A percentile compares a stretch with the other conserved stretches of the same genome.
Evolutionary conservation across 2,329 filamentous ascomycete genomes (phyloP).

Genomic region (Ceratocystis variospora): DNA sequence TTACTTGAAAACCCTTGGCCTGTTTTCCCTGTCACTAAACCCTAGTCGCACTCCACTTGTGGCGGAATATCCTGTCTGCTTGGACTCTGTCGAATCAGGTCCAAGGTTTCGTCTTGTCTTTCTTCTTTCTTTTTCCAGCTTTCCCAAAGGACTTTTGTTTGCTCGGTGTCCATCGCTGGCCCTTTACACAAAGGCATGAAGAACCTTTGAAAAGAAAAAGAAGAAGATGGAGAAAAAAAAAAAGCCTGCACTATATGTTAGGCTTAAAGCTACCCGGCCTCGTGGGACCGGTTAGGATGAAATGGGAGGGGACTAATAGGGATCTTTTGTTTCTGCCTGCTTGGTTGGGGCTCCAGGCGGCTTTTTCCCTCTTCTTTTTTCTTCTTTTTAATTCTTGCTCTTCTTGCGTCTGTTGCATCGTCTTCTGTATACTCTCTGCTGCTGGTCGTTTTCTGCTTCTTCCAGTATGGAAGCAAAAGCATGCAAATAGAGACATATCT

Average conservation of each 20-base stretch:
- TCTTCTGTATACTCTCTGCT: too few relatives aligned
- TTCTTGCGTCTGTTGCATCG: not conserved
- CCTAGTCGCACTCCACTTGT: too few relatives aligned
- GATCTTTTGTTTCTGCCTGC: not conserved
- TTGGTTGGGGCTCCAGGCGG: not conserved
- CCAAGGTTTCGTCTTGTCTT: not conserved
- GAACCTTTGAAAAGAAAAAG: not conserved
- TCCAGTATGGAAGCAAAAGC: not conserved
- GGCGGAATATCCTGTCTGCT: too few relatives aligned
- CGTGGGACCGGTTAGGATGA: not conserved
- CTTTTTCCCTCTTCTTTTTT: not conserved
- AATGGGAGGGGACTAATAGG: not conserved
- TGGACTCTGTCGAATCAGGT: not conserved
- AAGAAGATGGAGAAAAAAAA: not conserved
- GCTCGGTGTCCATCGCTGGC: not conserved
- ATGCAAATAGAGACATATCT: too few relatives aligned
- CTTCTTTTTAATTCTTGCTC: not conserved
- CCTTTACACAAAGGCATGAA: not conserved
- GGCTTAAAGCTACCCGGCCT: not conserved
- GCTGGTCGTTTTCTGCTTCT: not conserved
- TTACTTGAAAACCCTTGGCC: too few relatives aligned
- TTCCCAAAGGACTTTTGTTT: slow-evolving; percentile 1
- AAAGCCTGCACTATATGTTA: not conserved
- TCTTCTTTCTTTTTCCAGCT: not conserved
- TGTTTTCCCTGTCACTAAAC: too few relatives aligned